Evolutionary conservation across 139 green algal species (phyloP).

Genomic region (Chlamydomonas applanata): DNA sequence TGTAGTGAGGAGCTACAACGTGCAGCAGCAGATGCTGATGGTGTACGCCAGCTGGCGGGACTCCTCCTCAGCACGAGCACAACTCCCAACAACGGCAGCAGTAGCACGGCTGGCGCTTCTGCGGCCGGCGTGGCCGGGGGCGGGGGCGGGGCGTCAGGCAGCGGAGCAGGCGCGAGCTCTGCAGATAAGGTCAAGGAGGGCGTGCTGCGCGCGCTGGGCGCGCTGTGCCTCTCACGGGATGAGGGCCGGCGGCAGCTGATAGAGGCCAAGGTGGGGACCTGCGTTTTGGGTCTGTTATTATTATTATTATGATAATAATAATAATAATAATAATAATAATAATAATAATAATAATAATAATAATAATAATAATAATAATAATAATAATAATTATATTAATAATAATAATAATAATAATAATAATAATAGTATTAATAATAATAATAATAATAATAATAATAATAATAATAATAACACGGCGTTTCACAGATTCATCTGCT

Average conservation of each 20-base stretch:
- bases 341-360: too few species aligned
- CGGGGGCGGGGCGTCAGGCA: neutral
- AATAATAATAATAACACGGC: too few species aligned
- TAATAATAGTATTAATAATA: too few species aligned
- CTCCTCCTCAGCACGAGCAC: slow-evolving; percentile 29
- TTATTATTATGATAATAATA: too few species aligned
- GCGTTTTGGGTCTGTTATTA: too few species aligned
- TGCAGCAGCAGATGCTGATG: slow-evolving; percentile 60
- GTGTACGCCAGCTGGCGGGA: slow-evolving; percentile 41
- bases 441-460: too few species aligned
- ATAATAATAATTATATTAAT: too few species aligned
- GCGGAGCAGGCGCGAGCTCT: neutral
- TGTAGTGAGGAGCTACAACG: slow-evolving; percentile 52
- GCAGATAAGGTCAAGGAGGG: slow-evolving; percentile 37
- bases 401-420: too few species aligned
- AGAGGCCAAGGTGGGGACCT: slow-evolving; percentile 47
- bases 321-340: too few species aligned
- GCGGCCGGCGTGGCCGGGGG: neutral
- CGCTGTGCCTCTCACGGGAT: slow-evolving; percentile 59
- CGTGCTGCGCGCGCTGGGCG: slow-evolving; percentile 59
- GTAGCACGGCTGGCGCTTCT: too few species aligned
- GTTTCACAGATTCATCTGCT: too few species aligned
- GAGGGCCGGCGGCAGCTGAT: slow-evolving; percentile 65
- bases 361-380: too few species aligned
- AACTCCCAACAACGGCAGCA: neutral